phyloP scores from a whole-genome alignment of 179 eudicot genomes.

The Sideroxylon spinosum region DNA sequence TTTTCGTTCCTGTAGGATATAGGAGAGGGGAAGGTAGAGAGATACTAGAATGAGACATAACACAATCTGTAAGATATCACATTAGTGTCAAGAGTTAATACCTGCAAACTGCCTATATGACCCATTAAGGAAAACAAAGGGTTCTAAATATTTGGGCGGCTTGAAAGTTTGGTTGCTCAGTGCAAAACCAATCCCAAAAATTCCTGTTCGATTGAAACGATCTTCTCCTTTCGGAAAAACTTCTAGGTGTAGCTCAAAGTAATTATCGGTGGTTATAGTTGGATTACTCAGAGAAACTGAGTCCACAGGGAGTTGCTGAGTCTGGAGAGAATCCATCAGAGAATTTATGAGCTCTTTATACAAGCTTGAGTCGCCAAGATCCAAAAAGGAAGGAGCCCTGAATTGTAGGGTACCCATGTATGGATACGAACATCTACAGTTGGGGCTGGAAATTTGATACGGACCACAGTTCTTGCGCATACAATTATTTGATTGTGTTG shows the following conservation, averaged over 20 bases:
- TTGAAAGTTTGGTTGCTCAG: slow-evolving; percentile 35
- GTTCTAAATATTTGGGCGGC: slow-evolving; percentile 26
- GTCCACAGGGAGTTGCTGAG: slow-evolving; percentile 30
- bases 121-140: slow-evolving; percentile 22
- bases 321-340: slow-evolving; percentile 15
- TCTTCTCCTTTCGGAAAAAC: slow-evolving; percentile 32
- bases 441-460: slow-evolving; percentile 23
- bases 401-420: slow-evolving; percentile 26
- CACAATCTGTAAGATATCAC: not conserved
- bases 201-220: slow-evolving; percentile 29
- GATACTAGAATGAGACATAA: not conserved
- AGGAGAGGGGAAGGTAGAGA: not conserved
- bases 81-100: not conserved
- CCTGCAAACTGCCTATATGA: slow-evolving; percentile 26
- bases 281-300: slow-evolving; percentile 31
- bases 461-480: slow-evolving; percentile 12
- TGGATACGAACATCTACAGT: slow-evolving; percentile 33
- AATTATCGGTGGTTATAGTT: slow-evolving; percentile 16
- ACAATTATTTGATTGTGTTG: slow-evolving; percentile 22
- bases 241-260: slow-evolving; percentile 21
- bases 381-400: slow-evolving; percentile 34
- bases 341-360: slow-evolving; percentile 17
- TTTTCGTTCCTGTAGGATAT: slow-evolving; percentile 9
- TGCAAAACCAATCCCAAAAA: slow-evolving; percentile 24
- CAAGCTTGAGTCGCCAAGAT: slow-evolving; percentile 18